A percentile compares a stretch with the other conserved stretches of the same genome.
Conservation (phyloP, 306 rosid species). For the Trifolium subterraneum region DNA sequence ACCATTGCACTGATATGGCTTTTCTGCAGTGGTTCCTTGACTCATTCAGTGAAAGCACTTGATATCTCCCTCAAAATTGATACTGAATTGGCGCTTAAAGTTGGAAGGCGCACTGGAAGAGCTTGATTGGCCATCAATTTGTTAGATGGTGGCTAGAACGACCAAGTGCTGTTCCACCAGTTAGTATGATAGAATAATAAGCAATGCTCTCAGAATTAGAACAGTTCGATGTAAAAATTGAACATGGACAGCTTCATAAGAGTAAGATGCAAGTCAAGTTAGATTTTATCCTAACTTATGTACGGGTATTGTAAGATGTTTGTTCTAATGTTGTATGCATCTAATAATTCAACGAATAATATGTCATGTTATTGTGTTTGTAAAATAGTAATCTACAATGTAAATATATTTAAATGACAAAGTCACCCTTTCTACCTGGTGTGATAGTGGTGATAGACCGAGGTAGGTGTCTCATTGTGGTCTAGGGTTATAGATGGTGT, state of each 20-base stretch:
- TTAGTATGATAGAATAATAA: constrained; percentile 1
- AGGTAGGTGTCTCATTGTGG: too few relatives aligned
- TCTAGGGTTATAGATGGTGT: too few relatives aligned
- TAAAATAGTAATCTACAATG: too few relatives aligned
- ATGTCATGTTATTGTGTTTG: neutral
- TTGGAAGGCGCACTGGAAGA: constrained; percentile 89
- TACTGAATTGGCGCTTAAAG: constrained; percentile 87
- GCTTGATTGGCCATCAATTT: constrained; percentile 56
- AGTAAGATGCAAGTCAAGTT: neutral
- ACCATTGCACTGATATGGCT: constrained; percentile 2
- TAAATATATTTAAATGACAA: too few relatives aligned
- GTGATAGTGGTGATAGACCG: too few relatives aligned
- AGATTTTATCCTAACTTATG: neutral
- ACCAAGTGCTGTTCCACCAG: neutral
- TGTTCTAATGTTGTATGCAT: neutral
- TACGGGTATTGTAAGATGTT: neutral
- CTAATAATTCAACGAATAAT: neutral
- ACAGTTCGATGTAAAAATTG: neutral
- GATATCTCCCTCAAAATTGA: constrained; percentile 95
- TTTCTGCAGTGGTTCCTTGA: constrained; percentile 83
- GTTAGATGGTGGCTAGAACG: constrained; percentile 14
- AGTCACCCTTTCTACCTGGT: too few relatives aligned
- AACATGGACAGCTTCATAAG: neutral
- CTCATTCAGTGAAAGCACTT: constrained; percentile 94
- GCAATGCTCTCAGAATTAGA: neutral